Base-by-base conservation (phyloP, 768 basidiomycete genomes). In the Psilocybe subaeruginosa region DNA sequence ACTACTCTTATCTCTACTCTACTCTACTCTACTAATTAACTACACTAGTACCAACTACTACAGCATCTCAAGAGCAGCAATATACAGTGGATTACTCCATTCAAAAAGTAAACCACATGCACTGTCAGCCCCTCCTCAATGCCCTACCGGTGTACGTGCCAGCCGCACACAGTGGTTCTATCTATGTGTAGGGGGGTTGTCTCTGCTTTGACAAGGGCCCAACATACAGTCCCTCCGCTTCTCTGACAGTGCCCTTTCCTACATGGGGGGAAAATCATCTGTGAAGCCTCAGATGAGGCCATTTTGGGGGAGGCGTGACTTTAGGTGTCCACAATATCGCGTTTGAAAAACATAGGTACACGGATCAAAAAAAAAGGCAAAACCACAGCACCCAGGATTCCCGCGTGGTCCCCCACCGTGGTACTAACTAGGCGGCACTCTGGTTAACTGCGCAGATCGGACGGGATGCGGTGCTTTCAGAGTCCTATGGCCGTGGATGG, bases 401-500 rank as follows among this genome's bases (percentile, higher is more conserved):
- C 55, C 55, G 55, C 55, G 55, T 56, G 55, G 55, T 56, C 55
- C 55, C 55, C 55, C 55, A 56, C 55, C 55, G 55, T 56, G 55
- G 55, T 56, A 56, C 55, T 56, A 56, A 56, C 55, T 48, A 23
- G 55, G 55, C 55, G 55, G 55, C 55, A 56, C 55, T 35, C 55
- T 56, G 55, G 14, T 55, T 55, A 55, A 55, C 54, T 55, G 37
- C 54, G 54, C 54, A 55, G 54, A 55, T 55, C 54, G 54, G 54
- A 55, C 54, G 54, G 54, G 52, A 54, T 51, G 41, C 41, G 41
- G 41, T 43, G 41, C 54, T 43, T 43, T 43, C 41, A 43, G 41
- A 8, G 41, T 43, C 41, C 41, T 43, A 43, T 43, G 41, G 41
- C 77, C 76, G 69, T 78, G 76, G 74, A 77, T 78, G 68, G 33